phyloP scores from a whole-genome alignment of 2,329 filamentous ascomycete species.

The Clonostachys rosea region DNA sequence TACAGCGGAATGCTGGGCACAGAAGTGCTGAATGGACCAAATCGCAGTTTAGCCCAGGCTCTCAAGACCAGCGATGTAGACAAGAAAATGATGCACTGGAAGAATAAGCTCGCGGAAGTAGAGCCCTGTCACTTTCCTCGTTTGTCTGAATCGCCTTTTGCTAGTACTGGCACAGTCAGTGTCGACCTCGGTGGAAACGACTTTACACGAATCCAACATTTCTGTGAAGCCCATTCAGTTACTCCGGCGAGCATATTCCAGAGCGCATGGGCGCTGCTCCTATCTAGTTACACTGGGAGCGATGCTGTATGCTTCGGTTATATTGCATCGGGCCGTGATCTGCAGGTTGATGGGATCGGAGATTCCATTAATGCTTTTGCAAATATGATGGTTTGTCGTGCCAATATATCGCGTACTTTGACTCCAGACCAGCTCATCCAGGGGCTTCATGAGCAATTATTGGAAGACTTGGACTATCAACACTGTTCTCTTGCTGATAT shows the following conservation, averaged over 20 bases:
- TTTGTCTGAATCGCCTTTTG: background rate
- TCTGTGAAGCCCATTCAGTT: constrained; percentile 1
- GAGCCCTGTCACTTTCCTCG: background rate
- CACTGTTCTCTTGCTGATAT: constrained; percentile 3
- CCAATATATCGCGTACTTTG: background rate
- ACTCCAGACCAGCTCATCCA: background rate
- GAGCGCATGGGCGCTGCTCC: constrained; percentile 3
- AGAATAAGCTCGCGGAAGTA: background rate
- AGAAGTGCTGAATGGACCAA: constrained; percentile 1
- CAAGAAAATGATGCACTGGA: constrained; percentile 6
- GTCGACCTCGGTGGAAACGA: constrained; percentile 3
- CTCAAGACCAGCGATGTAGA: constrained; percentile 4
- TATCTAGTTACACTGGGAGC: constrained; percentile 29
- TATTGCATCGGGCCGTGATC: constrained; percentile 43
- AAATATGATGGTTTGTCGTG: constrained; percentile 43
- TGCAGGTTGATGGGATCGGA: constrained; percentile 37
- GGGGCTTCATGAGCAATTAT: constrained; percentile 14
- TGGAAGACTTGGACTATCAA: constrained; percentile 1
- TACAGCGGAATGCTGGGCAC: background rate
- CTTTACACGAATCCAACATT: background rate
- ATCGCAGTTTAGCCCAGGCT: background rate
- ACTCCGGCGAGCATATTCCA: constrained; percentile 3
- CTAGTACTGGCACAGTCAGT: background rate
- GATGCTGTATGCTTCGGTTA: constrained; percentile 47
- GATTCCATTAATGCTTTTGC: constrained; percentile 44